Evolutionary conservation across 805 yeast genomes (phyloP), one percentile per base, ranked within the genome.

Genomic region (Suhomyces vadensis): DNA sequence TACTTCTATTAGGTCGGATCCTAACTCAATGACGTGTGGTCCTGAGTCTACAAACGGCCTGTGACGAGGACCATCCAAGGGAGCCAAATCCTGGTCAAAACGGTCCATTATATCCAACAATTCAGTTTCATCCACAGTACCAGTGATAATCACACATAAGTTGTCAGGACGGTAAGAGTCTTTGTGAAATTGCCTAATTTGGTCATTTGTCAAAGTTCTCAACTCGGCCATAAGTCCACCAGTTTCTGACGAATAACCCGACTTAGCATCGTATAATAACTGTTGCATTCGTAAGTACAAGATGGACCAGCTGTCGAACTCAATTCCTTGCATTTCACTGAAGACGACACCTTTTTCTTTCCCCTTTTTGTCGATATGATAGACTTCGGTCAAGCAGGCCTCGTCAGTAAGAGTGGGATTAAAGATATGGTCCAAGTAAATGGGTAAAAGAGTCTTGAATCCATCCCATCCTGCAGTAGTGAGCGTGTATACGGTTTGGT

Each of bases 391-490:
- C 42, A 84, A 69, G 56, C 96, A 94, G 0, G 96, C 96, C 41
- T 82, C 87, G 58, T 90, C 95, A 1, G 96, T 85, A 41, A 94
- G 67, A 0, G 95, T 87, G 1, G 99, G 97, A 54, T 82, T 64
- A 37, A 90, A 63, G 19, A 94, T 65, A 60, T 94, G 98, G 60
- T 94, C 98, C 52, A 94, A 65, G 61, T 92, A 94, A 3, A 90
- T 83, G 0, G 99, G 98, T 23, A 94, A 74, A 22, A 94, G 67
- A 48, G 82, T 76, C 39, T 78, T 79, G 66, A 94, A 94, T 1
- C 97, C 98, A 44, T 87, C 88, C 96, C 97, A 91, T 7, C 98
- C 98, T 1, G 98, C 98, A 29, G 95, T 82, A 6, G 85, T 78
- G 44, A 94, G 71, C 2, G 97, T 89, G 56, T 94, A 94, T 1